Percentiles rank a stretch among this genome's conserved stretches.
Conservation (phyloP, 1,139 yeast species). For the Yarrowia galli region DNA sequence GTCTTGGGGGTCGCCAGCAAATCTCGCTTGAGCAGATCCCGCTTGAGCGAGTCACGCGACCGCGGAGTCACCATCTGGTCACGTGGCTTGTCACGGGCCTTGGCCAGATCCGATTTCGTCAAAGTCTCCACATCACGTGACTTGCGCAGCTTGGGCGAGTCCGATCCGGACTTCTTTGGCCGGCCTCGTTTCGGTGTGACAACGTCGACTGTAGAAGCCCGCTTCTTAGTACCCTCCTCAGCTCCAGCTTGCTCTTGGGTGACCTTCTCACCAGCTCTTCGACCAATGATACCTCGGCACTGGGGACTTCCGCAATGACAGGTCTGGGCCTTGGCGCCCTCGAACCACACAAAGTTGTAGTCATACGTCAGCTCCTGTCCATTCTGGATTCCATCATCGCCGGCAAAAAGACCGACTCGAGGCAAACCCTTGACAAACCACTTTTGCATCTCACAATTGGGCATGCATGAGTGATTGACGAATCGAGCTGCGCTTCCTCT, state of each 20-base stretch:
- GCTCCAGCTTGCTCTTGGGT: background rate
- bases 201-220: constrained; percentile 9
- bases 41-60: background rate
- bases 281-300: constrained; percentile 54
- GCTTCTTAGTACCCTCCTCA: background rate
- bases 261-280: constrained; percentile 18
- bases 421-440: constrained; percentile 55
- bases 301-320: constrained; percentile 53
- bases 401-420: constrained; percentile 55
- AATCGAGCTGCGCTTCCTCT: constrained; percentile 56
- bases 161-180: background rate
- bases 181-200: constrained; percentile 1
- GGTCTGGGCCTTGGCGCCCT: constrained; percentile 51
- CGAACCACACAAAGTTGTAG: constrained; percentile 55
- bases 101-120: background rate
- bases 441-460: constrained; percentile 55
- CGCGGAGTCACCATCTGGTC: constrained; percentile 1
- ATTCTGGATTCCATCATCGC: constrained; percentile 49
- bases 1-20: background rate
- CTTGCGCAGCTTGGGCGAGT: background rate
- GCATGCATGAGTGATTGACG: constrained; percentile 56
- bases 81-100: background rate
- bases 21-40: background rate
- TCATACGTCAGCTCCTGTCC: constrained; percentile 55
- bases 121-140: background rate